phyloP scores from a whole-genome alignment of 345 rosid species.

The Salix udensis region DNA sequence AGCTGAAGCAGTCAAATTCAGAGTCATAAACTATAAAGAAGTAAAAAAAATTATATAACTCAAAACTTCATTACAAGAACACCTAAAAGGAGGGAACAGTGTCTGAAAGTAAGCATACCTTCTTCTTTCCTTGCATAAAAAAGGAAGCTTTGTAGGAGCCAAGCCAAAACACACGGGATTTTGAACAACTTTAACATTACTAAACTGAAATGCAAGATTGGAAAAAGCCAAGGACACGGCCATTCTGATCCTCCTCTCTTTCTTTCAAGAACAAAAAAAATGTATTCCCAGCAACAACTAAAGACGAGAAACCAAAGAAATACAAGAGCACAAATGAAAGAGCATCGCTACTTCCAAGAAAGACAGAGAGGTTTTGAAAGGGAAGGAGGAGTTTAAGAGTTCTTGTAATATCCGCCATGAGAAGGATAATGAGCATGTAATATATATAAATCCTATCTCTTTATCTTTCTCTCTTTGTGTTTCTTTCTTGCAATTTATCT shows the following conservation, averaged over 20 bases:
- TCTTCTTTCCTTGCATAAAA: conserved; percentile 13
- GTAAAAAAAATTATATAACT: neutral
- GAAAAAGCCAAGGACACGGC: conserved; percentile 48
- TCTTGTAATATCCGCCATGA: conserved; percentile 29
- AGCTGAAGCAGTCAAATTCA: neutral
- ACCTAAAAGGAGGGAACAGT: neutral
- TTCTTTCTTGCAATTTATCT: conserved; percentile 5
- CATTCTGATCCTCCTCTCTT: conserved; percentile 18
- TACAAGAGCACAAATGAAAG: conserved; percentile 6
- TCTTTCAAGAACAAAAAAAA: neutral
- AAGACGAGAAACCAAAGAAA: neutral
- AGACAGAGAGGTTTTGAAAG: neutral
- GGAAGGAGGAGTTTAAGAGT: neutral
- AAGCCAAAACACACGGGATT: conserved; percentile 14
- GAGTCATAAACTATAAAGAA: neutral
- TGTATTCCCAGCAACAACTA: neutral
- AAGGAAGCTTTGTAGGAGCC: conserved; percentile 17
- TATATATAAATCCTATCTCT: neutral
- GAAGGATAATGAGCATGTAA: neutral
- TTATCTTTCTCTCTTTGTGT: neutral
- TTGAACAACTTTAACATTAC: conserved; percentile 20
- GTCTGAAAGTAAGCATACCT: conserved; percentile 26
- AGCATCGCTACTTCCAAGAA: neutral
- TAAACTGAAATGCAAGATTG: conserved; percentile 18
- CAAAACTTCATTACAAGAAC: neutral